These are phyloP conservation scores for Lactarius vividus DNA, from an alignment of 768 basidiomycete species.

Conservation along the genomic window DNA sequence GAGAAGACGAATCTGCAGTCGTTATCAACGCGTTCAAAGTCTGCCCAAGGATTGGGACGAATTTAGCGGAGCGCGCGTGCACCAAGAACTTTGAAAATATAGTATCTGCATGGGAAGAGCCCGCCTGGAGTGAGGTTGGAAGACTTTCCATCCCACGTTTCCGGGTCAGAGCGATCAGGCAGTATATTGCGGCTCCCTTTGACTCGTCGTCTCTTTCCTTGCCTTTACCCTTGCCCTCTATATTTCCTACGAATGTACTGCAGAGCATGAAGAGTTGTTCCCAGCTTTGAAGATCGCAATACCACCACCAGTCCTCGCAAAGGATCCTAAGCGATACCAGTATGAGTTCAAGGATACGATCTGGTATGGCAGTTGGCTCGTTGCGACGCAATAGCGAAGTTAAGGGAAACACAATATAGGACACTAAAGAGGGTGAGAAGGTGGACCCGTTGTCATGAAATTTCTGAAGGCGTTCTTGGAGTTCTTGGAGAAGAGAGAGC, in stretches of 20 bases:
- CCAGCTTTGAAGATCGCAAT: conserved; percentile 69
- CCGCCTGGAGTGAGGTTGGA: conserved; percentile 29
- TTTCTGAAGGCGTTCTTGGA: conserved; percentile 48
- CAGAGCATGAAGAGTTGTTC: conserved; percentile 82
- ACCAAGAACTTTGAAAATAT: conserved; percentile 41
- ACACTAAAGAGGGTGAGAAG: conserved; percentile 61
- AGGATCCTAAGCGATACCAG: conserved; percentile 57
- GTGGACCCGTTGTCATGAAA: conserved; percentile 38
- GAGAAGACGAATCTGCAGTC: conserved; percentile 52
- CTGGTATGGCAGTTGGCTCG: conserved; percentile 62
- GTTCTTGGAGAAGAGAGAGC: conserved; percentile 51
- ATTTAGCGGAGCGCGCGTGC: conserved; percentile 44
- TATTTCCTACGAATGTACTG: conserved; percentile 59
- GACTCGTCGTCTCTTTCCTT: conserved; percentile 79
- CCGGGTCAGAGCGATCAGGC: conserved; percentile 63
- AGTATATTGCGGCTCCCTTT: conserved; percentile 66
- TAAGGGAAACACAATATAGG: conserved; percentile 86
- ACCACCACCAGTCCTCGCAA: conserved; percentile 82
- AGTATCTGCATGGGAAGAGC: conserved; percentile 27
- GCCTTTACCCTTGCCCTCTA: conserved; percentile 65
- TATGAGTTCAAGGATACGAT: conserved; percentile 75
- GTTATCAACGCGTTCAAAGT: conserved; percentile 72
- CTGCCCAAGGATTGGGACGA: conserved; percentile 80
- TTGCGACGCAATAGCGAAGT: conserved; percentile 83
- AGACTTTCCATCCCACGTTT: conserved; percentile 45